Evolutionary conservation across 1,284 basidiomycete genomes (phyloP), one percentile per base, ranked within the genome.

Genomic region (Cutaneotrichosporon spelunceum): DNA sequence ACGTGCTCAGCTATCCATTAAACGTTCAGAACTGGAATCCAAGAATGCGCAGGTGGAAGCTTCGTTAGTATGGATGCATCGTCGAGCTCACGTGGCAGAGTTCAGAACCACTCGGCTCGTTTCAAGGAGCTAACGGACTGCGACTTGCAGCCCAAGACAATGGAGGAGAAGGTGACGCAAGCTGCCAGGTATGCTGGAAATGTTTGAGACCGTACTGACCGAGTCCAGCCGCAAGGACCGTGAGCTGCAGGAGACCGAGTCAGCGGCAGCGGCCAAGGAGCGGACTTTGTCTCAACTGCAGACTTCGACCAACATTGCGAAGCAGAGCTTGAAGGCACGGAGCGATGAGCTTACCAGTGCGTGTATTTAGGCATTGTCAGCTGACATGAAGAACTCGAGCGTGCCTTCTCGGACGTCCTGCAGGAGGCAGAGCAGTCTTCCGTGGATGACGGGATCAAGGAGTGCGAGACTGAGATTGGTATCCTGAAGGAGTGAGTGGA

Each of bases 1-100:
- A 1, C 83, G 94, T 42, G 93, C 93, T 1, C 88, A 87, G 68
- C 78, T 98, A 50, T 85, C 88, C 44, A 75, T 96, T 64, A 91
- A 92, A 73, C 82, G 86, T 62, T 81, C 81, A 0, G 90, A 93
- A 66, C 74, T 87, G 34, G 84, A 83, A 71, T 83, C 81, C 59
- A 92, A 89, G 79, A 80, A 80, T 23, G 79, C 79, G 19, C 88
- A 91, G 48, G 81, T 91, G 16, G 80, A 84, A 61, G 86, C 83
- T 56, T 85, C 83, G 91, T 93, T 65, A 58, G 87, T 82, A 19
- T 6, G 21, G 3, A 14, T 19, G 16, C 24, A 10, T 10, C 3
- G 24, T 16, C 23, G 30, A 36, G 11, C 23, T 26, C 60, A 61
- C 53, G 57, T 59, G 7, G 23, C 66, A 91, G 91, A 36, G 75